phyloP scores from a whole-genome alignment of 2,329 filamentous ascomycete genomes.

The Chaetomium globosum region DNA sequence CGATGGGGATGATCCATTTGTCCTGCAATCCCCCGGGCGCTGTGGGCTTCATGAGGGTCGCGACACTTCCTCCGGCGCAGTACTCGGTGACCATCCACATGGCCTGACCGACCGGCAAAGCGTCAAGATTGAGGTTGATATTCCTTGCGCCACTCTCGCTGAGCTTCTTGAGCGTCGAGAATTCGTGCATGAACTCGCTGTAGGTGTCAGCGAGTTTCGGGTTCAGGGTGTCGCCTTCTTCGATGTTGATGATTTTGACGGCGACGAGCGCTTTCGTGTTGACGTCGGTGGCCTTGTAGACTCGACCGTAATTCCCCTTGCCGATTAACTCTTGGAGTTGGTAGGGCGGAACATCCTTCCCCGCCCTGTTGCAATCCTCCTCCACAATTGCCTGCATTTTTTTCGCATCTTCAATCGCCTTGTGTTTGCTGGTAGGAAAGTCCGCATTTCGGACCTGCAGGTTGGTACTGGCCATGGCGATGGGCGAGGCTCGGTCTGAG shows the following conservation, averaged over 20 bases:
- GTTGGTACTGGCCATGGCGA: conserved; percentile 38
- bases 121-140: conserved; percentile 80
- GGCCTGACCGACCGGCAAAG: conserved; percentile 73
- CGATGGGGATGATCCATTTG: conserved; percentile 69
- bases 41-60: conserved; percentile 70
- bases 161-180: conserved; percentile 70
- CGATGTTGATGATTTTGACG: conserved; percentile 81
- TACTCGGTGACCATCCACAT: conserved; percentile 91
- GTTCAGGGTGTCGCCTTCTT: conserved; percentile 70
- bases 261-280: conserved; percentile 57
- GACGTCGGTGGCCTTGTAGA: conserved; percentile 61
- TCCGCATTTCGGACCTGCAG: conserved; percentile 41
- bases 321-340: conserved; percentile 67
- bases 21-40: conserved; percentile 62
- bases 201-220: conserved; percentile 68
- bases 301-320: conserved; percentile 68
- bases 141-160: conserved; percentile 75
- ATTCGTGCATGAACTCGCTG: conserved; percentile 69
- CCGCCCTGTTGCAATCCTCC: conserved; percentile 59
- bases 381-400: conserved; percentile 63
- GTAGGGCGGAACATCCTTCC: conserved; percentile 62
- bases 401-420: conserved; percentile 64
- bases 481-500: conserved; percentile 8
- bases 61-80: conserved; percentile 81
- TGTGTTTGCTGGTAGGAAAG: conserved; percentile 43